Evolutionary conservation across 768 basidiomycete genomes (phyloP).

Genomic region (Solioccasus polychromus): DNA sequence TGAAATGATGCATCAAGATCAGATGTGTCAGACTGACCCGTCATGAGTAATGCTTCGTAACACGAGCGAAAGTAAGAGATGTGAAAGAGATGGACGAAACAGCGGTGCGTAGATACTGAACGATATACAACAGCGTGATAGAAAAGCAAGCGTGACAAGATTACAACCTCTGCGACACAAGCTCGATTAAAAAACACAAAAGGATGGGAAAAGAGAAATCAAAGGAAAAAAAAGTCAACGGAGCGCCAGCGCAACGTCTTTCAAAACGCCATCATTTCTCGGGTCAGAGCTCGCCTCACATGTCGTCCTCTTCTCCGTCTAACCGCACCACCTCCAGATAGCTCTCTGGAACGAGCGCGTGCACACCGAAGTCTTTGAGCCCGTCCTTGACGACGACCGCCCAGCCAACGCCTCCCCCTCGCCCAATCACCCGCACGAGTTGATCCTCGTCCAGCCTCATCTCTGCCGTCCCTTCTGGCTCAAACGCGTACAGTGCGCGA

Average conservation of each 20-base stretch:
- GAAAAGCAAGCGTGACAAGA: conserved; percentile 7
- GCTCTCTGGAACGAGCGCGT: conserved; percentile 78
- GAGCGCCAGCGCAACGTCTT: conserved; percentile 15
- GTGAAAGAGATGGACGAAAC: background rate
- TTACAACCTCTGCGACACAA: background rate
- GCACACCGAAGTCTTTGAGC: conserved; percentile 37
- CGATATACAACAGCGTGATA: conserved; percentile 16
- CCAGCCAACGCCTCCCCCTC: conserved; percentile 81
- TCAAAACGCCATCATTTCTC: background rate
- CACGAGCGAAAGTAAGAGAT: no score
- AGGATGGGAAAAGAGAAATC: background rate
- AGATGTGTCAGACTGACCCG: no score
- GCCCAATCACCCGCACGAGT: conserved; percentile 65
- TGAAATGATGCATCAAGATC: no score
- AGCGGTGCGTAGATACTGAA: conserved; percentile 6
- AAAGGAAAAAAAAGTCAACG: background rate
- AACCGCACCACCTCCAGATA: conserved; percentile 62
- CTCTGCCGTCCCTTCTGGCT: conserved; percentile 79
- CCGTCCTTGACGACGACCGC: conserved; percentile 58
- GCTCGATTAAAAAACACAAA: background rate
- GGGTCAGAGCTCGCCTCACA: no score
- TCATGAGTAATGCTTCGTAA: no score
- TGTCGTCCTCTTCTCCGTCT: conserved; percentile 21
- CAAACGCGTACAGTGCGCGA: conserved; percentile 74
- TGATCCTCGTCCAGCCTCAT: conserved; percentile 79